A percentile compares a stretch with the other conserved stretches of the same genome.
Conservation (phyloP, 345 rosid species). For the Schrenkiella parvula region DNA sequence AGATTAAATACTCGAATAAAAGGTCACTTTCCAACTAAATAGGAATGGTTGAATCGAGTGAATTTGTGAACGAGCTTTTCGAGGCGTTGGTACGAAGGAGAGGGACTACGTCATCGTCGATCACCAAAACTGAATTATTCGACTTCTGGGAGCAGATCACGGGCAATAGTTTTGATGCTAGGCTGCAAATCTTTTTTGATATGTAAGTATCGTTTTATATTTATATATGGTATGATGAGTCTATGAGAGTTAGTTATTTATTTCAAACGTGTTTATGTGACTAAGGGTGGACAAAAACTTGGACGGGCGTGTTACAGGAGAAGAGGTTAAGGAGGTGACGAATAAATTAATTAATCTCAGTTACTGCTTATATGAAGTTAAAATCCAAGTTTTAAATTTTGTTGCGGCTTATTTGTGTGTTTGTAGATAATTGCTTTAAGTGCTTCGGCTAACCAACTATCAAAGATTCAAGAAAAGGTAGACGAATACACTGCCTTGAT, state of each 20-base stretch:
- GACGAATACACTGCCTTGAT: conserved; percentile 84
- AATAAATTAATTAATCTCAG: not conserved
- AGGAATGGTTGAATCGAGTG: conserved; percentile 80
- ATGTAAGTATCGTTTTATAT: conserved; percentile 40
- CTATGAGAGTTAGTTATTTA: not conserved
- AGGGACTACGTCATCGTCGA: conserved; percentile 38
- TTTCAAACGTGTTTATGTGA: not conserved
- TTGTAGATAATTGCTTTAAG: conserved; percentile 72
- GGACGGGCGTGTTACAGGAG: conserved; percentile 71
- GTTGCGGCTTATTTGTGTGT: not conserved
- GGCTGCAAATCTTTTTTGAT: conserved; percentile 78
- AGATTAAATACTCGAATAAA: not conserved
- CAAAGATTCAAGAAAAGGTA: conserved; percentile 60
- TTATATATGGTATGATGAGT: not conserved
- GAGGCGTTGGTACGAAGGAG: conserved; percentile 65
- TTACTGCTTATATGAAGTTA: not conserved
- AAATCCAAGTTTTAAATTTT: not conserved
- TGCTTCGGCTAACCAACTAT: conserved; percentile 74
- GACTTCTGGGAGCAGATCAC: conserved; percentile 77
- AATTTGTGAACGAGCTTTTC: conserved; percentile 58
- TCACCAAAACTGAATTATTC: conserved; percentile 48
- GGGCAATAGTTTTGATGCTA: conserved; percentile 66
- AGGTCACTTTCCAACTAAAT: not conserved
- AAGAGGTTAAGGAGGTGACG: conserved; percentile 73
- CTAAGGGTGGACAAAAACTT: conserved; percentile 75